A percentile compares a stretch with the other conserved stretches of the same genome.
Conservation (phyloP, 2,329 filamentous ascomycete species). For the Pseudogymnoascus sp. region DNA sequence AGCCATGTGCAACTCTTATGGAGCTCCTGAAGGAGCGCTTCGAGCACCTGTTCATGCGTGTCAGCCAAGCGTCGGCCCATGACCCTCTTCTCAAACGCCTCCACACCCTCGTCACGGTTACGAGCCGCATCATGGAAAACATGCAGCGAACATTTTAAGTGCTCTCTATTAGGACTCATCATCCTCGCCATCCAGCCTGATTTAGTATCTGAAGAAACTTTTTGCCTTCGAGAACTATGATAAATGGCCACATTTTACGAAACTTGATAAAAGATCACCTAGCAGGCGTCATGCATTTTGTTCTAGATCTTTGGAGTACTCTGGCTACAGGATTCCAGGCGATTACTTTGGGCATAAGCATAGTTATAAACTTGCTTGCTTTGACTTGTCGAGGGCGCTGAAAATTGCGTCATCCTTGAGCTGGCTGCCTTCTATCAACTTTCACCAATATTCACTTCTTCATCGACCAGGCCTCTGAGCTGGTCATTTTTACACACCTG, state of each 20-base stretch:
- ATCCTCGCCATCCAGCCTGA: neutral
- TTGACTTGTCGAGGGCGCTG: neutral
- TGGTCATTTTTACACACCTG: conserved; percentile 7
- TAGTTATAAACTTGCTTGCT: conserved; percentile 1
- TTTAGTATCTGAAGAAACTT: neutral
- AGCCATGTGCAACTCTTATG: conserved; percentile 43
- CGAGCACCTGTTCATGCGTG: conserved; percentile 44
- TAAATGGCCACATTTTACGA: conserved; percentile 9
- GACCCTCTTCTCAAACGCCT: conserved; percentile 43
- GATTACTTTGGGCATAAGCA: neutral
- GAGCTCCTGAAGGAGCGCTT: conserved; percentile 43
- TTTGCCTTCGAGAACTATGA: neutral
- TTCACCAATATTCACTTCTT: neutral
- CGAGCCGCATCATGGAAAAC: conserved; percentile 26
- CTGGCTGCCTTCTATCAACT: neutral
- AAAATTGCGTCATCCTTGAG: neutral
- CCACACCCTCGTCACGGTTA: conserved; percentile 33
- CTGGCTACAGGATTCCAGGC: neutral
- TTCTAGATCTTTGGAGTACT: conserved; percentile 3
- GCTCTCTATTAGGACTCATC: neutral
- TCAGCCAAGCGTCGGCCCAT: conserved; percentile 39
- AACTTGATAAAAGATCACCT: conserved; percentile 7
- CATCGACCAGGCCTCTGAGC: neutral
- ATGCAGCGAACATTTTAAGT: neutral
- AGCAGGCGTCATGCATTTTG: conserved; percentile 3